Evolutionary conservation across 768 basidiomycete genomes (phyloP).

Genomic region (Lactarius pseudohatsudake): DNA sequence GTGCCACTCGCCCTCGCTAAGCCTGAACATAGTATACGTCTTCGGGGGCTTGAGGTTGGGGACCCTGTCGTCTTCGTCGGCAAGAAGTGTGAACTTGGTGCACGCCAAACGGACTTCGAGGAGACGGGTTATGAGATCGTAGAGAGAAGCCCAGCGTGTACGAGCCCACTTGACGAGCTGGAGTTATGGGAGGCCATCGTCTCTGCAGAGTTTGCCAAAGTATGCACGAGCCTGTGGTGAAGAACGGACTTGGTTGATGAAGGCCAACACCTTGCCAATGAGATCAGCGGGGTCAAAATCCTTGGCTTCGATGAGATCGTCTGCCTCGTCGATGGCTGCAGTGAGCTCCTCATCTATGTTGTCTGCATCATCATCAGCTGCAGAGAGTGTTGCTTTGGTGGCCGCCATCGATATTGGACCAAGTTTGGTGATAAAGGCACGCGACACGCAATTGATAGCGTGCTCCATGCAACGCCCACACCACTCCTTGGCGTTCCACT

Average conservation of each 20-base stretch:
- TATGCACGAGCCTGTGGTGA: background rate
- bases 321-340: no score
- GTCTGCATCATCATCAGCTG: no score
- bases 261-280: background rate
- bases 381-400: no score
- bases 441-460: background rate
- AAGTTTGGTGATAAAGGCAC: no score
- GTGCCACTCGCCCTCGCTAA: no score
- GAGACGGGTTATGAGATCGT: background rate
- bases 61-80: background rate
- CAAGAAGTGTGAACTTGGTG: background rate
- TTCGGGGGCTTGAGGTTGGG: background rate
- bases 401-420: no score
- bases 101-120: background rate
- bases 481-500: background rate
- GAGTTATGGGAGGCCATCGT: background rate
- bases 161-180: slow-evolving; percentile 1
- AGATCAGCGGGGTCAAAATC: background rate
- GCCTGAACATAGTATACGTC: background rate
- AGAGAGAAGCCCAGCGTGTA: background rate
- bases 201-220: background rate
- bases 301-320: no score
- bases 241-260: slow-evolving; percentile 1
- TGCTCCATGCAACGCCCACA: background rate
- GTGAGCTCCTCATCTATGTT: no score